Base-by-base conservation (phyloP, 192 early-diverging fungal genomes). In the Backusella sp. region DNA sequence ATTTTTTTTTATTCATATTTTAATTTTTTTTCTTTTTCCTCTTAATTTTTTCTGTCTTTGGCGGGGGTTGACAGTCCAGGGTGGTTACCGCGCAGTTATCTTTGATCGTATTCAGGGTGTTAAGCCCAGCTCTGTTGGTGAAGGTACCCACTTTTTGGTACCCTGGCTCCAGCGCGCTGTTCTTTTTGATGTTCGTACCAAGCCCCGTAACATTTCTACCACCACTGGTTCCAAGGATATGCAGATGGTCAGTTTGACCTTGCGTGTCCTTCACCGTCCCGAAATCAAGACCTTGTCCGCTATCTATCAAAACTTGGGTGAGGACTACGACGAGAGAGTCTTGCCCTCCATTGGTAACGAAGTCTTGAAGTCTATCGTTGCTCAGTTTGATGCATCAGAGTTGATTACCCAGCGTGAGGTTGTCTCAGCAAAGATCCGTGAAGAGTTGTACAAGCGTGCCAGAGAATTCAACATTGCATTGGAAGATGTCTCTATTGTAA, bases 201-300 rank as follows among this genome's bases (percentile, higher is more conserved):
- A 93, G 77, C 98, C 98, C 52, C 93, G 98, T 78, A 93, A 98
- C 86, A 99, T 99, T 81, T 95, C 95, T 70, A 98, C 98, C 75
- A 98, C 95, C 1, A 99, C 98, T 17, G 98, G 97, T 62, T 98
- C 97, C 67, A 97, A 96, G 88, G 98, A 99, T 82, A 98, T 99
- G 98, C 98, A 99, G 80, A 96, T 95, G 93, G 95, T 98, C 9
- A 94, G 93, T 52, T 90, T 98, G 80, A 97, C 95, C 70, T 88
- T 97, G 67, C 93, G 95, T 86, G 94, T 97, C 34, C 86, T 96
- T 53, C 96, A 98, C 87, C 87, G 93, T 35, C 98, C 98, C 14
- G 92, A 92, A 59, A 80, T 92, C 73, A 80, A 83, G 37, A 87
- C 90, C 39, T 86, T 99, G 46, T 89, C 94, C 19, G 79, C 81